Conservation (phyloP, 2,329 filamentous ascomycete genomes). For the Phialophora verrucosa region DNA sequence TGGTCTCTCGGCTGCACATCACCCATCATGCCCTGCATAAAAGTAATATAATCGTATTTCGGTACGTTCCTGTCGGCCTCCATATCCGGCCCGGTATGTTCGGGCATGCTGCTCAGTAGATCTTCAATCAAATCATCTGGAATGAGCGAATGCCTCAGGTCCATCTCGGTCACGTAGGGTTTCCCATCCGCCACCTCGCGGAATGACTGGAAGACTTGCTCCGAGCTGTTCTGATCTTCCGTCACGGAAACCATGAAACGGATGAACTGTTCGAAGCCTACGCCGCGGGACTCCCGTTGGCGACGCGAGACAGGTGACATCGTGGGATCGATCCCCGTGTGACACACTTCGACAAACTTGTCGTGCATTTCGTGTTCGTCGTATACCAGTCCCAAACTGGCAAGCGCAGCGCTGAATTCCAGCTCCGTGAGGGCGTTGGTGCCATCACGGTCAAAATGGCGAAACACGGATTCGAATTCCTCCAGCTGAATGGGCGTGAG, state of each 20-base stretch:
- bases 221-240: constrained; percentile 97
- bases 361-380: constrained; percentile 98
- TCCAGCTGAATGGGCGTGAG: constrained; percentile 96
- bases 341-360: constrained; percentile 85
- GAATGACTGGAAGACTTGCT: constrained; percentile 98
- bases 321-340: constrained; percentile 46
- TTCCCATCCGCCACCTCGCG: constrained; percentile 97
- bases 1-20: constrained; percentile 38
- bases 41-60: constrained; percentile 95
- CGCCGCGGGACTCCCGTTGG: constrained; percentile 57
- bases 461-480: constrained; percentile 97
- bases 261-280: constrained; percentile 98
- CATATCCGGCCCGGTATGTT: constrained; percentile 82
- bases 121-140: constrained; percentile 97
- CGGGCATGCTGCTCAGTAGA: constrained; percentile 82
- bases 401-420: constrained; percentile 93
- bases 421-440: constrained; percentile 90
- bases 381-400: constrained; percentile 93
- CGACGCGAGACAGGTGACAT: constrained; percentile 39
- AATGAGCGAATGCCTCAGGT: constrained; percentile 90
- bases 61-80: constrained; percentile 80
- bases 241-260: constrained; percentile 99
- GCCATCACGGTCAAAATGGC: constrained; percentile 93
- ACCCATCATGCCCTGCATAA: constrained; percentile 86
- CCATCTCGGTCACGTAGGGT: constrained; percentile 97